A percentile compares a stretch with the other conserved stretches of the same genome.
Conservation (phyloP, 441 rosid genomes). For the Bruguiera hainesii region DNA sequence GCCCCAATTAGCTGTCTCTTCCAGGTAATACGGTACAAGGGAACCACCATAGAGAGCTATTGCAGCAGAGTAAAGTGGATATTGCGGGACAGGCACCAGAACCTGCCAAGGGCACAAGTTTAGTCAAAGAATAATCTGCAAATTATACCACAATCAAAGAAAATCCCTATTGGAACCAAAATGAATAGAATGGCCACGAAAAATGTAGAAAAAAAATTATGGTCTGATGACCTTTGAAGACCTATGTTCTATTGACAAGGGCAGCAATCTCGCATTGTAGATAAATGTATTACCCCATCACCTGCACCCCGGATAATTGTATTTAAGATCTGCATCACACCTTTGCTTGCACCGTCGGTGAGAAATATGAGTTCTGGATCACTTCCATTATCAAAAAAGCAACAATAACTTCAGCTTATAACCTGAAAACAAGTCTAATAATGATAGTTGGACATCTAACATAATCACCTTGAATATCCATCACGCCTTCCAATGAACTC, state of each 20-base stretch:
- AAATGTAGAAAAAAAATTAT: not conserved
- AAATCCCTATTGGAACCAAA: conserved; percentile 10
- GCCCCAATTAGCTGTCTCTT: conserved; percentile 97
- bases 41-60: conserved; percentile 87
- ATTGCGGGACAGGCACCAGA: conserved; percentile 97
- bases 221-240: not conserved
- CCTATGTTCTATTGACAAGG: conserved; percentile 1
- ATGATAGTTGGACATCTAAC: conserved; percentile 10
- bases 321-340: conserved; percentile 92
- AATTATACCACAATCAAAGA: conserved; percentile 6
- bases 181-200: not conserved
- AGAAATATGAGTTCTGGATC: conserved; percentile 94
- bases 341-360: conserved; percentile 98
- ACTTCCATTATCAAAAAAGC: conserved; percentile 36
- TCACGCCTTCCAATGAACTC: conserved; percentile 91
- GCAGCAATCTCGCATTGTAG: not conserved
- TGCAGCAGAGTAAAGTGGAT: conserved; percentile 95
- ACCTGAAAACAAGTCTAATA: conserved; percentile 6
- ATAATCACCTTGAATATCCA: conserved; percentile 84
- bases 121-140: conserved; percentile 10
- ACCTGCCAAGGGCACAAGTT: conserved; percentile 42
- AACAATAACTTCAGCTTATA: conserved; percentile 19
- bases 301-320: conserved; percentile 71
- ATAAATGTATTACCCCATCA: conserved; percentile 69
- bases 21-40: conserved; percentile 89